phyloP scores from a whole-genome alignment of 2,329 filamentous ascomycete genomes.

The Claviceps maximensis region DNA sequence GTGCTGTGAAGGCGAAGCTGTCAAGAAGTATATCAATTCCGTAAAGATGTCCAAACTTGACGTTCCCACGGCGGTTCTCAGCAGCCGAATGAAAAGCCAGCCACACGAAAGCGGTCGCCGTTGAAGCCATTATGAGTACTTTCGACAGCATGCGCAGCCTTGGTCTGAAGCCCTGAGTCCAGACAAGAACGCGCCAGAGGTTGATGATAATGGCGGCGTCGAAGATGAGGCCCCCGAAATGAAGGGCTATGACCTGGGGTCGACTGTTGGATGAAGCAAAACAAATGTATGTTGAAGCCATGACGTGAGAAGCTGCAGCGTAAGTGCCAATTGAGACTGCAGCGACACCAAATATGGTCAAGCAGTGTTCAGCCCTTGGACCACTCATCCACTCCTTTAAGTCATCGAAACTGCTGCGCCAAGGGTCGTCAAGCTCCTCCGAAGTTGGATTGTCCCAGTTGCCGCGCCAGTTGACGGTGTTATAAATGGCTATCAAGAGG shows the following conservation, averaged over 20 bases:
- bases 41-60: slow-evolving; percentile 31
- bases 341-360: slow-evolving; percentile 22
- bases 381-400: slow-evolving; percentile 32
- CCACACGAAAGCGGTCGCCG: slow-evolving; percentile 25
- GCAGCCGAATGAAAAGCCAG: slow-evolving; percentile 18
- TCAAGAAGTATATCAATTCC: slow-evolving; percentile 36
- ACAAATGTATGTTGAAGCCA: slow-evolving; percentile 39
- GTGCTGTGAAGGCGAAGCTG: slow-evolving; percentile 29
- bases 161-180: slow-evolving; percentile 33
- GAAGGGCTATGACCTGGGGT: slow-evolving; percentile 24
- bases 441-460: slow-evolving; percentile 17
- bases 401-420: slow-evolving; percentile 34
- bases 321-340: slow-evolving; percentile 32
- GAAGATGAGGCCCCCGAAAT: slow-evolving; percentile 30
- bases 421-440: slow-evolving; percentile 32
- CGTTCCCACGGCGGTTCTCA: slow-evolving; percentile 9
- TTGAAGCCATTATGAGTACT: slow-evolving; percentile 27
- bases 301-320: slow-evolving; percentile 23
- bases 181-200: slow-evolving; percentile 37
- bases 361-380: slow-evolving; percentile 23
- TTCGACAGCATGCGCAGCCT: slow-evolving; percentile 32
- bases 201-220: slow-evolving; percentile 35
- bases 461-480: slow-evolving; percentile 25
- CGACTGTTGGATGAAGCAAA: slow-evolving; percentile 28
- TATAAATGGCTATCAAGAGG: slow-evolving; percentile 29